A percentile compares a stretch with the other conserved stretches of the same genome.
phyloP scores from a whole-genome alignment of 129 eudicot species.

The Logfia minima region DNA sequence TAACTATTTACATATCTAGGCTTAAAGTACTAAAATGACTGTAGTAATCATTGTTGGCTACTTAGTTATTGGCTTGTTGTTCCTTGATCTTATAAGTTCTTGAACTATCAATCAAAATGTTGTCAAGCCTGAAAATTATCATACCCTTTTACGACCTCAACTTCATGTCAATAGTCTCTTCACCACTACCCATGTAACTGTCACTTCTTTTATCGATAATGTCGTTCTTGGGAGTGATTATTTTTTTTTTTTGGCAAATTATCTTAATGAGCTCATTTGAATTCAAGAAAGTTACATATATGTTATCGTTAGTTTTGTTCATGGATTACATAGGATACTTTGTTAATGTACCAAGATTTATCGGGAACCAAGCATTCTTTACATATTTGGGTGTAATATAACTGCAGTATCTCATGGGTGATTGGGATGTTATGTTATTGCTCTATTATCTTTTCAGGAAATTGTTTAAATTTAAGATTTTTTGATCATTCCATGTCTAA shows the following conservation, averaged over 20 bases:
- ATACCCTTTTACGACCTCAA: too few species aligned
- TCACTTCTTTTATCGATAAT: too few species aligned
- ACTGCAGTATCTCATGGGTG: constrained; percentile 5
- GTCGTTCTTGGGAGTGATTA: too few species aligned
- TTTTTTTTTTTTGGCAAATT: too few species aligned
- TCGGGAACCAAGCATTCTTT: neutral
- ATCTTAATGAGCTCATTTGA: neutral
- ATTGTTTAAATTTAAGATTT: constrained; percentile 5
- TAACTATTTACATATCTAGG: neutral
- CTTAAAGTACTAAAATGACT: constrained; percentile 6
- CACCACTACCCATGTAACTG: too few species aligned
- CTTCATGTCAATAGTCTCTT: too few species aligned
- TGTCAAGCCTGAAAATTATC: too few species aligned
- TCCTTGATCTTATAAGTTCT: neutral
- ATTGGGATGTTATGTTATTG: constrained; percentile 9
- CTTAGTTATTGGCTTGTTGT: constrained; percentile 10
- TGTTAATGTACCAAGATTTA: neutral
- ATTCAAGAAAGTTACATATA: neutral
- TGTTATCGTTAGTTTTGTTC: constrained; percentile 7
- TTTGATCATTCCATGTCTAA: constrained; percentile 1
- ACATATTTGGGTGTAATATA: constrained; percentile 21
- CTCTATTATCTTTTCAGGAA: neutral
- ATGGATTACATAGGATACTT: neutral
- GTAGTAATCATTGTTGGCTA: neutral
- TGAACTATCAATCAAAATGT: too few species aligned